A percentile compares a stretch with the other conserved stretches of the same genome.
phyloP scores from a whole-genome alignment of 2,329 filamentous ascomycete species.

The Penicillium sp. region DNA sequence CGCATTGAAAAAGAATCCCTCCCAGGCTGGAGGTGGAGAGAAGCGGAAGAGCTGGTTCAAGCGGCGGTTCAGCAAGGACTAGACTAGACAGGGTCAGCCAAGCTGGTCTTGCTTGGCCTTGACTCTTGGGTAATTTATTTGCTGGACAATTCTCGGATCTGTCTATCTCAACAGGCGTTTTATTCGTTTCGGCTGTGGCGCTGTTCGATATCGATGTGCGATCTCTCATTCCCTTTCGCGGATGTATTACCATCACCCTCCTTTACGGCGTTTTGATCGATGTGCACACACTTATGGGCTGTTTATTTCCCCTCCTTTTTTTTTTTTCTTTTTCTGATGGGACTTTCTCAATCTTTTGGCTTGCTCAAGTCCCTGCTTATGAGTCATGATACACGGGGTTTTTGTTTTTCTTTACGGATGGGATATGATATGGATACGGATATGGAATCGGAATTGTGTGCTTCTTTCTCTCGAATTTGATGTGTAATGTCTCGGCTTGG shows the following conservation, averaged over 20 bases:
- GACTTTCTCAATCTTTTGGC: neutral
- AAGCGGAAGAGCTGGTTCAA: slow-evolving; percentile 93
- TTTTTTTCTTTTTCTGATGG: slow-evolving; percentile 32
- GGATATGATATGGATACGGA: slow-evolving; percentile 4
- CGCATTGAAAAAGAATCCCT: neutral
- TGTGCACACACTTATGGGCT: slow-evolving; percentile 2
- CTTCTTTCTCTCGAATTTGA: neutral
- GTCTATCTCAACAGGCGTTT: neutral
- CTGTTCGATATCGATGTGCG: neutral
- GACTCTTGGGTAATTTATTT: too few relatives aligned
- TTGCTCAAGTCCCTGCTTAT: slow-evolving; percentile 3
- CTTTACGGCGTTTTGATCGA: neutral
- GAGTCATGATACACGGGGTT: slow-evolving; percentile 13
- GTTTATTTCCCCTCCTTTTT: neutral
- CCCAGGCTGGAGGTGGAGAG: slow-evolving; percentile 47
- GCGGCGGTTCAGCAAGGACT: slow-evolving; percentile 70
- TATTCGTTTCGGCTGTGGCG: neutral
- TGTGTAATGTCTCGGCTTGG: neutral
- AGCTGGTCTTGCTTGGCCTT: neutral
- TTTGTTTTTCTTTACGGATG: slow-evolving; percentile 5
- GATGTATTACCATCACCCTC: neutral
- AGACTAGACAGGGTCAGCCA: neutral
- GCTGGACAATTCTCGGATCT: too few relatives aligned
- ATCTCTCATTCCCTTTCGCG: neutral
- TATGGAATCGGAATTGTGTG: neutral